Evolutionary conservation across 1,139 yeast genomes (phyloP).

Genomic region (Petasospora rhodanensis): DNA sequence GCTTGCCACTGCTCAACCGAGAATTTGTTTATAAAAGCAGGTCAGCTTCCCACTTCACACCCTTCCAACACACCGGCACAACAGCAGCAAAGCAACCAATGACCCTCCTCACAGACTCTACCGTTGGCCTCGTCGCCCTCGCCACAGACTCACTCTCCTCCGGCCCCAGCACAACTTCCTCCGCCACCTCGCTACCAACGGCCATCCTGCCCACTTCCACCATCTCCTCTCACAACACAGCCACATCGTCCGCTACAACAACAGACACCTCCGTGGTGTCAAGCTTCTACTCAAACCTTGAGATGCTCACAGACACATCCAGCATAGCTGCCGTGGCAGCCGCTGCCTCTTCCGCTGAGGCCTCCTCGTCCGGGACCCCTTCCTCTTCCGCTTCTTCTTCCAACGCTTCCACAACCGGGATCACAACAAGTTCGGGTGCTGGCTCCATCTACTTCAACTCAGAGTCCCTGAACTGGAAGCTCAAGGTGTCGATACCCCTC

Average conservation of each 20-base stretch:
- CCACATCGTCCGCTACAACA: constrained; percentile 2
- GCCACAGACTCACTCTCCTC: constrained; percentile 8
- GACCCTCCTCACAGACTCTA: constrained; percentile 9
- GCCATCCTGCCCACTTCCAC: constrained; percentile 11
- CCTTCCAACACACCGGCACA: too few relatives aligned
- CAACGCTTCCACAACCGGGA: too few relatives aligned
- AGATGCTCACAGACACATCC: constrained; percentile 22
- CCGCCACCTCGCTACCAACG: constrained; percentile 10
- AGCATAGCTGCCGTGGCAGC: constrained; percentile 13
- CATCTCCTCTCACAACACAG: constrained; percentile 1
- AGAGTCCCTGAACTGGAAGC: constrained; percentile 12
- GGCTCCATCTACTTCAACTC: neutral
- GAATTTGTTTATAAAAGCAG: too few relatives aligned
- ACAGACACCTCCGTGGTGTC: constrained; percentile 8
- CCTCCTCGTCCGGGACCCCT: too few relatives aligned
- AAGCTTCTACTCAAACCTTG: constrained; percentile 23
- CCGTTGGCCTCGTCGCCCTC: constrained; percentile 8
- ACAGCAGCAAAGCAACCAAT: neutral
- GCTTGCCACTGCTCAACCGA: too few relatives aligned
- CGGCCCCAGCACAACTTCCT: neutral
- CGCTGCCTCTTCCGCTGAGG: too few relatives aligned
- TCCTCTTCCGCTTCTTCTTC: too few relatives aligned
- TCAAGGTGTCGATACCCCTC: constrained; percentile 15
- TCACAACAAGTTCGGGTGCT: constrained; percentile 9
- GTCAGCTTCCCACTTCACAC: too few relatives aligned